Evolutionary conservation across 768 basidiomycete genomes (phyloP), one percentile per base, ranked within the genome.

Genomic region (Coprinopsis cinerea): DNA sequence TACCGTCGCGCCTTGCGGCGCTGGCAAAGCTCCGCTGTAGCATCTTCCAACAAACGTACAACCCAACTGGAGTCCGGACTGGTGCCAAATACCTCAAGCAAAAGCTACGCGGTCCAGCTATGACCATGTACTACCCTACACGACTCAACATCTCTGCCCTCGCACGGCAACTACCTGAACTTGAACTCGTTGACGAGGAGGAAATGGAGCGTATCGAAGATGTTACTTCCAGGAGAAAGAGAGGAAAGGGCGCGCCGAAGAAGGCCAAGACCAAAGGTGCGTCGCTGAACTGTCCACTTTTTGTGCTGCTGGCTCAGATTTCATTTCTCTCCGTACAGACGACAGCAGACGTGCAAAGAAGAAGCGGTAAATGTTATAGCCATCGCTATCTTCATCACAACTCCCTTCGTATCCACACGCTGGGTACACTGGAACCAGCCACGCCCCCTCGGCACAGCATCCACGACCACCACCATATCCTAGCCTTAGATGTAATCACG

Each of bases 51-150:
- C 95, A 91, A 7, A 73, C 85, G 2, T 92, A 88, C 69, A 97
- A 97, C 67, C 94, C 94, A 0, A 76, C 76, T 2, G 79, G 78
- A 23, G 63, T 81, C 13, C 83, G 94, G 15, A 93, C 88, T 0
- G 95, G 95, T 15, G 86, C 92, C 23, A 97, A 97, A 70, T 92
- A 95, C 70, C 81, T 97, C 40, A 82, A 86, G 17, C 74, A 78
- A 13, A 76, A 86, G 15, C 79, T 97, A 28, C 81, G 84, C 0
- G 95, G 94, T 0, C 92, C 92, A 0, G 77, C 90, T 23, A 88
- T 96, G 84, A 62, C 85, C 55, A 70, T 78, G 3, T 97, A 97
- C 70, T 93, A 94, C 67, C 88, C 87, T 0, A 63, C 68, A 18
- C 65, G 70, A n/a, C 58, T 88, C 51, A 73, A 79, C 53, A 69